phyloP scores from a whole-genome alignment of 371 early-diverging fungal genomes.

The Lichtheimia ornata region DNA sequence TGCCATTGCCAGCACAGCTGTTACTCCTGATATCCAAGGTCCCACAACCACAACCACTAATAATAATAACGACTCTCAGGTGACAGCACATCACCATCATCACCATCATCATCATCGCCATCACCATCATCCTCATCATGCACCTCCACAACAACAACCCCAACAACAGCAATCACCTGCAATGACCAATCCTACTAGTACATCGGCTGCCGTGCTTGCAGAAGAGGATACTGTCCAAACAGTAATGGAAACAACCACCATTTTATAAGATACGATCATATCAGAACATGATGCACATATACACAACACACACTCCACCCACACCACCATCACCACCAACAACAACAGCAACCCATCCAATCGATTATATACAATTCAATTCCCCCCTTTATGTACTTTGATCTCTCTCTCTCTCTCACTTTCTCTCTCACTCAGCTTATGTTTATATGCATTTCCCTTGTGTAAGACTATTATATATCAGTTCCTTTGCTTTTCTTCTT shows the following conservation, averaged over 20 bases:
- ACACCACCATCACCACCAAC: no score
- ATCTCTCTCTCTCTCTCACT: no score
- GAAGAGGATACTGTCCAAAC: slow-evolving; percentile 12
- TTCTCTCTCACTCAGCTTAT: no score
- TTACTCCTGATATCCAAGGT: not conserved
- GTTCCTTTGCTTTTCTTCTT: not conserved
- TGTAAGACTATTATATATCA: no score
- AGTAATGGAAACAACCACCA: slow-evolving; percentile 7
- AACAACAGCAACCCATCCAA: no score
- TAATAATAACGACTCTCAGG: not conserved
- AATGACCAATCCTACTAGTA: slow-evolving; percentile 7
- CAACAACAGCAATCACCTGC: slow-evolving; percentile 11
- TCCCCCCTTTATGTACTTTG: no score
- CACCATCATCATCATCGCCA: slow-evolving; percentile 5
- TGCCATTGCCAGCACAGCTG: not conserved
- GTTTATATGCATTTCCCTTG: no score
- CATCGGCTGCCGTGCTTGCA: slow-evolving; percentile 4
- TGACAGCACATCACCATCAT: not conserved
- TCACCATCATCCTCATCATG: not conserved
- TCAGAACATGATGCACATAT: no score
- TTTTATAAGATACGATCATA: not conserved
- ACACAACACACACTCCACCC: no score
- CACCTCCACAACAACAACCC: not conserved
- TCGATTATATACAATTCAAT: no score
- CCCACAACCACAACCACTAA: not conserved